Evolutionary conservation across 2,329 filamentous ascomycete species (phyloP).

Genomic region (Penicillium sp.): DNA sequence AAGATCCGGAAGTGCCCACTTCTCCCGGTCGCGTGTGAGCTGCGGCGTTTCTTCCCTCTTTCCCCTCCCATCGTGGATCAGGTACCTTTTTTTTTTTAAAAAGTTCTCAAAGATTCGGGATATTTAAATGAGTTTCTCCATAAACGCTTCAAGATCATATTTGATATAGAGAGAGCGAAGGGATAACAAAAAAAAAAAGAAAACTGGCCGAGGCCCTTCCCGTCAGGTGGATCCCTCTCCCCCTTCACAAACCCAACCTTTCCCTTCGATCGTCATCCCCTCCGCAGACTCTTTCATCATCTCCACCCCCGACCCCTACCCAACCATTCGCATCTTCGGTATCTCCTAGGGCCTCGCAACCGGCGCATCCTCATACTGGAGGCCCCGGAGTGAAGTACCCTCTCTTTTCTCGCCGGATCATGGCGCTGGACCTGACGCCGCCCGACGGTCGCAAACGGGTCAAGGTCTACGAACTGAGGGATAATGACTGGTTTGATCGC

Average conservation of each 20-base stretch:
- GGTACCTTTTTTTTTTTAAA: background rate
- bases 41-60: background rate
- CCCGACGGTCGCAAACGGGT: conserved; percentile 64
- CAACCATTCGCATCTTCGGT: conserved; percentile 10
- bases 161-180: background rate
- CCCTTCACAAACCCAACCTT: conserved; percentile 12
- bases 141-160: background rate
- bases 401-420: conserved; percentile 38
- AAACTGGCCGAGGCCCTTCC: conserved; percentile 18
- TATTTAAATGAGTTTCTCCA: background rate
- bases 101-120: background rate
- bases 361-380: conserved; percentile 35
- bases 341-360: conserved; percentile 29
- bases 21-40: conserved; percentile 20
- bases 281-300: conserved; percentile 28
- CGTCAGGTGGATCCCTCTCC: conserved; percentile 13
- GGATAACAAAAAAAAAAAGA: background rate
- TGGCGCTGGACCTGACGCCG: conserved; percentile 50
- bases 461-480: conserved; percentile 97
- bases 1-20: conserved; percentile 4
- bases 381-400: conserved; percentile 41
- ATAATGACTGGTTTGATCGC: conserved; percentile 98
- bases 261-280: conserved; percentile 25
- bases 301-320: conserved; percentile 18
- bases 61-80: background rate